Conservation (phyloP, 2,329 filamentous ascomycete species). For the Alternaria sp. region DNA sequence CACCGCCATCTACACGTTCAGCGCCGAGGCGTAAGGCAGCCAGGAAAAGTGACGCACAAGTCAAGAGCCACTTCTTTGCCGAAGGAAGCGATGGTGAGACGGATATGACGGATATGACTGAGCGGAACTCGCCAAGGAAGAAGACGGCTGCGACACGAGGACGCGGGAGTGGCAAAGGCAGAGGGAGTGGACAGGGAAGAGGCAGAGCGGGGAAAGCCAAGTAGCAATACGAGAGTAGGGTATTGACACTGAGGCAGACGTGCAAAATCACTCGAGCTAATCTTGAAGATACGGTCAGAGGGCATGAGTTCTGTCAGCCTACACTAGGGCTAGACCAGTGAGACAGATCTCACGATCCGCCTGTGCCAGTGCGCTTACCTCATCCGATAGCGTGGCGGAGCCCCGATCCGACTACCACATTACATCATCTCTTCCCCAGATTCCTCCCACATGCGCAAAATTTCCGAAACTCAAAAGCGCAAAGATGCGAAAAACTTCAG, state of each 20-base stretch:
- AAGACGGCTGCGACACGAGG: neutral
- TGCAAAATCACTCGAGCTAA: constrained; percentile 5
- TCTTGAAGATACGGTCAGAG: neutral
- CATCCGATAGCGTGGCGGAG: neutral
- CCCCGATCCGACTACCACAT: neutral
- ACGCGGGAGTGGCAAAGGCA: constrained; percentile 4
- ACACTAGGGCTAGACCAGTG: neutral
- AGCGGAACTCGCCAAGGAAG: constrained; percentile 30
- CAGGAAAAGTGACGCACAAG: constrained; percentile 35
- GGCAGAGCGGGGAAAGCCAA: constrained; percentile 10
- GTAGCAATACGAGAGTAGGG: neutral
- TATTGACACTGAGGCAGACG: neutral
- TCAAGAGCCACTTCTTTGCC: constrained; percentile 46
- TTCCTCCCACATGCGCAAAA: neutral
- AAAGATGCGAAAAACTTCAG: neutral
- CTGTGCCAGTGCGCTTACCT: neutral
- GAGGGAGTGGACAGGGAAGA: constrained; percentile 17
- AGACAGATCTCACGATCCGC: neutral
- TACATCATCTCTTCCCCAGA: neutral
- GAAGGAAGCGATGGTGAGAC: constrained; percentile 42
- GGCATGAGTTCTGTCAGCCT: neutral
- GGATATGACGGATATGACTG: constrained; percentile 36
- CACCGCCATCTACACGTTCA: constrained; percentile 16
- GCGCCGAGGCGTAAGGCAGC: constrained; percentile 35
- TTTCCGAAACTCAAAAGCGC: neutral